These are phyloP conservation scores for Zygoascus ofunaensis DNA, from an alignment of 805 yeast species.

Conservation along the genomic window DNA sequence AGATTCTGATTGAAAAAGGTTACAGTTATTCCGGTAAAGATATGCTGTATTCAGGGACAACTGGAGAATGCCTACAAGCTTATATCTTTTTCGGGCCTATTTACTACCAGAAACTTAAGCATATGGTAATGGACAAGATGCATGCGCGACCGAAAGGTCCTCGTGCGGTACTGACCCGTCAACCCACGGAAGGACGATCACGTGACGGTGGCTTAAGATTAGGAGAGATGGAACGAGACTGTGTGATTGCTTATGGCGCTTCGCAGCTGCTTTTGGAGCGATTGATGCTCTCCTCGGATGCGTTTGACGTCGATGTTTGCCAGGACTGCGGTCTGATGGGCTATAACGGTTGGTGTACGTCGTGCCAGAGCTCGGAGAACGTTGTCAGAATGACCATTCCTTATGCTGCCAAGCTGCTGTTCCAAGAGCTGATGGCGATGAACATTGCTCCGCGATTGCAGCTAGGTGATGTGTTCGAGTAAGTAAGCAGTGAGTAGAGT, in stretches of 20 bases:
- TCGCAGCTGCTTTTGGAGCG: conserved; percentile 89
- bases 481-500: no score
- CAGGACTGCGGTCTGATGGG: conserved; percentile 95
- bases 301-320: conserved; percentile 94
- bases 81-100: conserved; percentile 98
- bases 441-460: conserved; percentile 94
- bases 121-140: conserved; percentile 98
- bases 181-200: conserved; percentile 98
- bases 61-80: conserved; percentile 95
- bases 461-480: conserved; percentile 67
- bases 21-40: conserved; percentile 94
- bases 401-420: conserved; percentile 93
- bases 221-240: conserved; percentile 99
- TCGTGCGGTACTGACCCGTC: conserved; percentile 93
- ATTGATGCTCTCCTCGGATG: conserved; percentile 94
- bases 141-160: conserved; percentile 99
- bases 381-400: conserved; percentile 94
- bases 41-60: conserved; percentile 93
- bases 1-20: conserved; percentile 81
- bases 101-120: conserved; percentile 95
- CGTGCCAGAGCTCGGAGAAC: conserved; percentile 80
- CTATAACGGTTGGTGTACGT: conserved; percentile 94
- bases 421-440: conserved; percentile 98
- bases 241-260: conserved; percentile 99
- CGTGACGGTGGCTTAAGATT: conserved; percentile 98